Evolutionary conservation across 73 alveolate genomes (phyloP).

Genomic region (Paramecium biaurelia): DNA sequence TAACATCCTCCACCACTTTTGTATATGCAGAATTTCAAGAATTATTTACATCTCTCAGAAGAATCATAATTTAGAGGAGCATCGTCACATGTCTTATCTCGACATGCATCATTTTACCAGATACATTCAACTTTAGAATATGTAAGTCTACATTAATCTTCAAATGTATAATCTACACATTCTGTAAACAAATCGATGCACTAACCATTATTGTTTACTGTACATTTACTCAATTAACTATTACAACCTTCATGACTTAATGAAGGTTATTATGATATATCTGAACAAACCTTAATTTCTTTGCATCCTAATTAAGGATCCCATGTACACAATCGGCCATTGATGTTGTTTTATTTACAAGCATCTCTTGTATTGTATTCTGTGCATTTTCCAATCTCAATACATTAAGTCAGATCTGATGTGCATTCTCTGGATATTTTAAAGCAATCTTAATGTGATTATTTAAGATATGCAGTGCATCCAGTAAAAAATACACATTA

Average conservation of each 20-base stretch:
- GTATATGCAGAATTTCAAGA: not conserved
- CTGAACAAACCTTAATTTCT: not conserved
- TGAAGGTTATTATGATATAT: not conserved
- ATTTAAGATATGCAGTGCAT: not conserved
- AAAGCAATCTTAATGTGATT: not conserved
- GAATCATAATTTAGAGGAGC: not conserved
- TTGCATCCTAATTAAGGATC: not conserved
- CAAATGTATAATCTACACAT: not conserved
- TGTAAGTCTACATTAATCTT: not conserved
- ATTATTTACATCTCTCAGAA: not conserved
- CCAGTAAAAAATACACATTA: not conserved
- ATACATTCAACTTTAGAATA: not conserved
- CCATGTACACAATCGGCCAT: not conserved
- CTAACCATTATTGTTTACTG: not conserved
- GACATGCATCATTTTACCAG: not conserved
- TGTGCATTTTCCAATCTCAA: not conserved
- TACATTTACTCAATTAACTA: not conserved
- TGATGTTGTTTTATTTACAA: not conserved
- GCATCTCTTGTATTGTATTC: not conserved
- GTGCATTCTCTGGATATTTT: not conserved
- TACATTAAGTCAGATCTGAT: not conserved
- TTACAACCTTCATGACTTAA: not conserved
- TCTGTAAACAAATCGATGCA: not conserved
- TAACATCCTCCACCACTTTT: not conserved
- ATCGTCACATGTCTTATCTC: not conserved